Percentiles rank a stretch among this genome's conserved stretches.
These are phyloP conservation scores for Moesziomyces sp. DNA, from an alignment of 1,284 basidiomycete genomes.

Conservation along the genomic window DNA sequence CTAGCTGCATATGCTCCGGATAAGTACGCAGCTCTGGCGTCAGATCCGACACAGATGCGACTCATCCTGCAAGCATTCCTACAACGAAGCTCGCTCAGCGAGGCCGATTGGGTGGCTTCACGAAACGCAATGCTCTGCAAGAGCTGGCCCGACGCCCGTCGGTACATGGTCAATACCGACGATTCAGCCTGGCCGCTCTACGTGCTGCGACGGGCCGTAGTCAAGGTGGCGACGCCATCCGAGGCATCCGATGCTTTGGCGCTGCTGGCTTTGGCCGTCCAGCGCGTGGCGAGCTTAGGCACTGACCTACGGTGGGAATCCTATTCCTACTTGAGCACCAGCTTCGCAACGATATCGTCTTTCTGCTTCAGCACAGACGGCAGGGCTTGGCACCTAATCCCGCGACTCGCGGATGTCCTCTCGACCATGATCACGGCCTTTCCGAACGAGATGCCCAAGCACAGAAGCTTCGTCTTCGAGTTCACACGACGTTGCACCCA, in stretches of 20 bases:
- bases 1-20: neutral
- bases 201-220: conserved; percentile 16
- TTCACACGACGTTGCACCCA: conserved; percentile 10
- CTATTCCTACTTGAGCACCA: conserved; percentile 9
- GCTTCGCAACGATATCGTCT: conserved; percentile 10
- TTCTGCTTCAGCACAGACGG: conserved; percentile 3
- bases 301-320: neutral
- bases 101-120: conserved; percentile 9
- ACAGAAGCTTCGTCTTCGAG: conserved; percentile 1
- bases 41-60: neutral
- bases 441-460: neutral
- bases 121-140: conserved; percentile 35
- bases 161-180: conserved; percentile 23
- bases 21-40: neutral
- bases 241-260: conserved; percentile 39
- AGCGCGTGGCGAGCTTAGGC: neutral
- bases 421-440: conserved; percentile 8
- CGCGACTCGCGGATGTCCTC: conserved; percentile 16
- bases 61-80: conserved; percentile 7
- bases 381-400: conserved; percentile 18
- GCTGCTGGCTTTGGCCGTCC: conserved; percentile 5
- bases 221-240: conserved; percentile 16
- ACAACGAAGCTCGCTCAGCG: neutral
- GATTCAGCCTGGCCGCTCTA: conserved; percentile 25
- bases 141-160: conserved; percentile 27